Evolutionary conservation across 441 rosid genomes (phyloP).

Genomic region (Populus hybrid): DNA sequence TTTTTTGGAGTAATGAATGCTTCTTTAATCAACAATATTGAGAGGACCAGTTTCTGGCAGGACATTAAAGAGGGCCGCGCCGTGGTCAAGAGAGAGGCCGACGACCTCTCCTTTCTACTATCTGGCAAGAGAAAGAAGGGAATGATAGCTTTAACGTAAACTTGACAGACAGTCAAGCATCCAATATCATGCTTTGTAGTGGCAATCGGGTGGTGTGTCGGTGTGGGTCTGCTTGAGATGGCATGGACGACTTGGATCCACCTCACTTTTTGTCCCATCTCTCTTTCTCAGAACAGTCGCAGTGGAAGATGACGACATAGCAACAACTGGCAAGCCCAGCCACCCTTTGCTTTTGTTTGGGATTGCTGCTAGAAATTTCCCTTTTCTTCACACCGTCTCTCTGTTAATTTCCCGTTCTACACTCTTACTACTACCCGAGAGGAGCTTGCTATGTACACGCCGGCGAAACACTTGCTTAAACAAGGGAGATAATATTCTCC

Average conservation of each 20-base stretch:
- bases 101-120: background rate
- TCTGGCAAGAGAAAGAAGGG: background rate
- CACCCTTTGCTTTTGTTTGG: background rate
- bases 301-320: background rate
- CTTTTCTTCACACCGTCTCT: too few species aligned
- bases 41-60: too few species aligned
- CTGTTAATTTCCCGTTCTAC: too few species aligned
- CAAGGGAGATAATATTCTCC: too few species aligned
- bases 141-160: background rate
- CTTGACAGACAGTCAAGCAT: background rate
- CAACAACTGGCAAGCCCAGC: too few species aligned
- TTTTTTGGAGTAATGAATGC: background rate
- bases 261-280: conserved; percentile 4
- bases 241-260: conserved; percentile 27
- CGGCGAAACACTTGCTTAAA: too few species aligned
- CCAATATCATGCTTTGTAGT: conserved; percentile 2
- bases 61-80: too few species aligned
- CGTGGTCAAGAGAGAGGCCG: background rate
- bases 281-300: background rate
- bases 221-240: background rate
- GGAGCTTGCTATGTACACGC: too few species aligned
- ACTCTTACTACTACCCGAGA: too few species aligned
- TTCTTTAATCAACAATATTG: too few species aligned
- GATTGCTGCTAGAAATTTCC: background rate
- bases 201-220: background rate